phyloP scores from a whole-genome alignment of 345 rosid species.

The Alliaria petiolata region DNA sequence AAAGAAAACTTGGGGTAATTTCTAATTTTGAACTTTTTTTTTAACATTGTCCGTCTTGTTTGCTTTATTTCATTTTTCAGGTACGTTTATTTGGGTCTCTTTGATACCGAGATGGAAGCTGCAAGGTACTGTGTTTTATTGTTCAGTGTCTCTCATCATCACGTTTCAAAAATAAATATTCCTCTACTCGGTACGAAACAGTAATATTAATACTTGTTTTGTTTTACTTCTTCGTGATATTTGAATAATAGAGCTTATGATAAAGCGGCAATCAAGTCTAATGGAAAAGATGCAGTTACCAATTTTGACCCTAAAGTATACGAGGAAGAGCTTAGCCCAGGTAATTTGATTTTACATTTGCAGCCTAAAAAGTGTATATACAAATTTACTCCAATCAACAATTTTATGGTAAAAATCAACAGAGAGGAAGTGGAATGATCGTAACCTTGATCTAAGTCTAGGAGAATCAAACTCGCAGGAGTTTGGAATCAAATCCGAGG shows the following conservation, averaged over 20 bases:
- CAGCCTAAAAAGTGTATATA: not conserved
- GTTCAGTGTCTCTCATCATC: conserved; percentile 12
- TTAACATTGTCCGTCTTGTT: not conserved
- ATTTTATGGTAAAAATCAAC: not conserved
- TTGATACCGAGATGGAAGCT: conserved; percentile 92
- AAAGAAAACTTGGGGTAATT: not conserved
- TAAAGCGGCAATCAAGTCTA: conserved; percentile 88
- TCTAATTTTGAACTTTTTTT: not conserved
- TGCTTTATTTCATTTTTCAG: conserved; percentile 31
- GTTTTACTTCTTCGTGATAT: no score
- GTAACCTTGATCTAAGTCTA: conserved; percentile 80
- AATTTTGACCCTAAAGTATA: conserved; percentile 88
- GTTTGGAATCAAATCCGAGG: not conserved
- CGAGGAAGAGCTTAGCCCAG: conserved; percentile 51
- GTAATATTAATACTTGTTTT: not conserved
- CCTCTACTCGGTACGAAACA: not conserved
- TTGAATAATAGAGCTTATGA: conserved; percentile 60
- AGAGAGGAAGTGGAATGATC: conserved; percentile 30
- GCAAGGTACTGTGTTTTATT: conserved; percentile 56
- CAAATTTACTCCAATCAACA: not conserved
- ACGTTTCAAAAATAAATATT: not conserved
- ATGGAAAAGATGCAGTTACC: conserved; percentile 94
- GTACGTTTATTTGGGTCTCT: conserved; percentile 89
- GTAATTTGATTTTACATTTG: conserved; percentile 15
- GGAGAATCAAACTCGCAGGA: conserved; percentile 57